These are phyloP conservation scores for Colletotrichum lupini DNA, from an alignment of 2,329 filamentous ascomycete genomes.

Conservation along the genomic window DNA sequence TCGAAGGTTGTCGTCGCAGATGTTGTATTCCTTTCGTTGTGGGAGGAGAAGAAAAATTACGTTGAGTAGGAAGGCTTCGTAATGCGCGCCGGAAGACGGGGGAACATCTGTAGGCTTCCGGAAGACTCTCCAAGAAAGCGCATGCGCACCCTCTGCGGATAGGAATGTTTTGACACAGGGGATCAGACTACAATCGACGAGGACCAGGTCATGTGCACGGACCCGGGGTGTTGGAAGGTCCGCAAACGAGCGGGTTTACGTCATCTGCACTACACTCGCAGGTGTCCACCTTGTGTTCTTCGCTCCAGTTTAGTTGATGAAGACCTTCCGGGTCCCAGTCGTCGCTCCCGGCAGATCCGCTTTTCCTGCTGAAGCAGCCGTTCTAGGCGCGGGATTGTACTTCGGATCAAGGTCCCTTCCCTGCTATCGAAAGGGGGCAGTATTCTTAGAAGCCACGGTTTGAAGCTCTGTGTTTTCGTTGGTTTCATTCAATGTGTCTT, in stretches of 20 bases:
- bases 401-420: neutral
- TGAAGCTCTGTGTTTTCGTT: neutral
- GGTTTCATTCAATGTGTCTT: too few relatives aligned
- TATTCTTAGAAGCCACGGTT: neutral
- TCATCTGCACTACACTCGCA: slow-evolving; percentile 20
- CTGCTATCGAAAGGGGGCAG: neutral
- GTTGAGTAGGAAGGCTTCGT: neutral
- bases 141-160: neutral
- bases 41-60: neutral
- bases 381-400: neutral
- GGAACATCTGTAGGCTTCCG: slow-evolving; percentile 4
- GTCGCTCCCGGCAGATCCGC: slow-evolving; percentile 23
- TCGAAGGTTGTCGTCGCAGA: neutral
- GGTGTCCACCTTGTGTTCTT: slow-evolving; percentile 3
- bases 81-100: neutral
- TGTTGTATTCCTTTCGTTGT: neutral
- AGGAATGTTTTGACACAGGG: slow-evolving; percentile 17
- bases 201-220: slow-evolving; percentile 32
- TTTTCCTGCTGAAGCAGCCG: slow-evolving; percentile 4
- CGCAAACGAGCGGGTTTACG: slow-evolving; percentile 28
- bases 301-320: slow-evolving; percentile 25
- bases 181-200: slow-evolving; percentile 7
- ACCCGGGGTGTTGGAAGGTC: slow-evolving; percentile 29
- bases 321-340: slow-evolving; percentile 11
- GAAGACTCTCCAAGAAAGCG: neutral